These are phyloP conservation scores for Ogataea parapolymorpha DNA, from an alignment of 805 yeast species.

Conservation along the genomic window DNA sequence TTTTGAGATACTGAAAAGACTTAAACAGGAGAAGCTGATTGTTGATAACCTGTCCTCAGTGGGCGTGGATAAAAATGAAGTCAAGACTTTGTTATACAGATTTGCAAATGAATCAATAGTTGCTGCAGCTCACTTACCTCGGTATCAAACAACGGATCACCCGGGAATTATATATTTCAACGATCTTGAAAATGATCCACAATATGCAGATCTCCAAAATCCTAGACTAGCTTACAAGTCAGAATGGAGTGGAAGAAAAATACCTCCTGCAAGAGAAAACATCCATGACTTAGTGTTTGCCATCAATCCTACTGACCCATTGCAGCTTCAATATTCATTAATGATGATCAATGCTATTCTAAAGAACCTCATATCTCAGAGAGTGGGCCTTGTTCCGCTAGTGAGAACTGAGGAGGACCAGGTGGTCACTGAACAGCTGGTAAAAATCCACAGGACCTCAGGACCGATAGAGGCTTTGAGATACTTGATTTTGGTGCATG, in stretches of 20 bases:
- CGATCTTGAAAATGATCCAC: slow-evolving; percentile 63
- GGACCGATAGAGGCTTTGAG: slow-evolving; percentile 23
- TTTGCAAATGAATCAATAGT: slow-evolving; percentile 32
- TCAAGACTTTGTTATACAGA: slow-evolving; percentile 38
- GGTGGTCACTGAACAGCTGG: slow-evolving; percentile 26
- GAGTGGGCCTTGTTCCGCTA: slow-evolving; percentile 80
- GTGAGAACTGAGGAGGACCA: slow-evolving; percentile 26
- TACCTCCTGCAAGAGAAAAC: slow-evolving; percentile 71
- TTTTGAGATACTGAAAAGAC: slow-evolving; percentile 37
- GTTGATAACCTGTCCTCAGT: slow-evolving; percentile 25
- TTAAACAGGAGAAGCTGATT: slow-evolving; percentile 36
- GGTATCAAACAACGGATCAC: not conserved
- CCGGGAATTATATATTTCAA: slow-evolving; percentile 64
- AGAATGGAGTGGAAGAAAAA: slow-evolving; percentile 48
- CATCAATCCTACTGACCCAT: slow-evolving; percentile 52
- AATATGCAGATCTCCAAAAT: slow-evolving; percentile 45
- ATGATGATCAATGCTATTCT: slow-evolving; percentile 48
- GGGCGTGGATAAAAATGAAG: slow-evolving; percentile 32
- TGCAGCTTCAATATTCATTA: slow-evolving; percentile 48
- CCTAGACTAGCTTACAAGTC: slow-evolving; percentile 47
- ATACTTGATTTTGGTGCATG: slow-evolving; percentile 23
- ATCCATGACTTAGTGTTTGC: slow-evolving; percentile 72
- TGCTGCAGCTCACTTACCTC: too few species aligned
- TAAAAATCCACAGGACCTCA: slow-evolving; percentile 14
- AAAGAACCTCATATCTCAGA: slow-evolving; percentile 66